A percentile compares a stretch with the other conserved stretches of the same genome.
These are phyloP conservation scores for Diutina scorzettiae DNA, from an alignment of 1,139 yeast species.

Conservation along the genomic window DNA sequence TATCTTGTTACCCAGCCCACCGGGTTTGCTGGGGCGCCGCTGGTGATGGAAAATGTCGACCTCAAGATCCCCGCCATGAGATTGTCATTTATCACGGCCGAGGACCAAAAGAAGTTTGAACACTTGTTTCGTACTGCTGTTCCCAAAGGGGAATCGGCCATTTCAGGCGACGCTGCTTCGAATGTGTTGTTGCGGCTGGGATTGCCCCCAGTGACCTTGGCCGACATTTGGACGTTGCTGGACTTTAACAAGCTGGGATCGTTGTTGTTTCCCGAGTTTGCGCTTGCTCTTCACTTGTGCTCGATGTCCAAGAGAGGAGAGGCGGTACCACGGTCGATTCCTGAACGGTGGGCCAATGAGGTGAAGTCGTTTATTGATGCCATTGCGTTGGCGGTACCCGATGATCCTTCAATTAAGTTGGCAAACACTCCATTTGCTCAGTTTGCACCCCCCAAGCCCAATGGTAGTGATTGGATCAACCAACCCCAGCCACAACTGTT, in stretches of 20 bases:
- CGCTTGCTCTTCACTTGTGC: conserved; percentile 82
- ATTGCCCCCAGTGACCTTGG: conserved; percentile 61
- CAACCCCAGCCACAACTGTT: conserved; percentile 11
- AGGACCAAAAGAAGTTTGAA: conserved; percentile 80
- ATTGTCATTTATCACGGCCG: conserved; percentile 71
- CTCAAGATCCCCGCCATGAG: conserved; percentile 46
- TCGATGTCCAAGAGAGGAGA: conserved; percentile 69
- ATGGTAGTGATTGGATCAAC: conserved; percentile 19
- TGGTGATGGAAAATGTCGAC: conserved; percentile 5
- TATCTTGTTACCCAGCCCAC: conserved; percentile 3
- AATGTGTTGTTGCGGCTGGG: conserved; percentile 74
- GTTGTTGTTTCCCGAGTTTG: conserved; percentile 87
- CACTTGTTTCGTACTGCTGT: conserved; percentile 69
- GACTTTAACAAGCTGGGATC: conserved; percentile 83
- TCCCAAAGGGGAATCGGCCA: conserved; percentile 64
- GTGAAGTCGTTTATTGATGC: conserved; percentile 82
- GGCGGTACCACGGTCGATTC: conserved; percentile 59
- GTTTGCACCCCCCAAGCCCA: conserved; percentile 12
- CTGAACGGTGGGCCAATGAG: conserved; percentile 66
- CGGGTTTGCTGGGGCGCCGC: conserved; percentile 1
- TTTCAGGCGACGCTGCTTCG: conserved; percentile 69
- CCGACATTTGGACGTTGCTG: conserved; percentile 82
- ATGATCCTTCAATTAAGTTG: conserved; percentile 31
- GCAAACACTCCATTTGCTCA: conserved; percentile 38
- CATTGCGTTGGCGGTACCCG: conserved; percentile 71